These are phyloP conservation scores for Eucalyptus microcorys DNA, from an alignment of 345 rosid genomes.

Conservation along the genomic window DNA sequence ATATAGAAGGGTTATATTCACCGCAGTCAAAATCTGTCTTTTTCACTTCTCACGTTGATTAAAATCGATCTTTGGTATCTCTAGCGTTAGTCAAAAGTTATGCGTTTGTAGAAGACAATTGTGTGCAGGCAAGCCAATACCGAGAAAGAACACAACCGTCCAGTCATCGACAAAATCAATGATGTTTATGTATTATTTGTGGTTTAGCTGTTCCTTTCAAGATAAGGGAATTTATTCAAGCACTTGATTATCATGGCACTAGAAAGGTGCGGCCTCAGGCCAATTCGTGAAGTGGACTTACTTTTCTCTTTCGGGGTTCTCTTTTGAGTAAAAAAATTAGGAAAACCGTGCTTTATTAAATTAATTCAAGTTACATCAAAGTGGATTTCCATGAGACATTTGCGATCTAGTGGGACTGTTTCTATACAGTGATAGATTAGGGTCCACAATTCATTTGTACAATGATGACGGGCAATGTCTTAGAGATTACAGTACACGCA, in stretches of 20 bases:
- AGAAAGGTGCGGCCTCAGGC: background rate
- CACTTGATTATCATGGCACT: background rate
- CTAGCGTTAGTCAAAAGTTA: background rate
- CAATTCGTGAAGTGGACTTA: background rate
- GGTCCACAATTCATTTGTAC: background rate
- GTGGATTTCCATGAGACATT: background rate
- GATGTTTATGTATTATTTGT: background rate
- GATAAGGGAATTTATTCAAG: background rate
- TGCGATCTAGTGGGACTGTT: background rate
- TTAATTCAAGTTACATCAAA: background rate
- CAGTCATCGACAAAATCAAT: background rate
- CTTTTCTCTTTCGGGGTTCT: background rate
- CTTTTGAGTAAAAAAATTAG: background rate
- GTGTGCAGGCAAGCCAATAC: background rate
- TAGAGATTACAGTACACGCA: background rate
- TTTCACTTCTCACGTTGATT: background rate
- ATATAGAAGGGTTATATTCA: background rate
- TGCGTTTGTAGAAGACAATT: background rate
- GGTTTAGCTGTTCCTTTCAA: background rate
- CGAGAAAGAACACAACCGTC: background rate
- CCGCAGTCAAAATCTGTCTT: background rate
- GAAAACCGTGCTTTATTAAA: background rate
- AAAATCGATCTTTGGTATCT: background rate
- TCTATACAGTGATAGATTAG: background rate
- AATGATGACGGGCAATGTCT: background rate